A percentile compares a stretch with the other conserved stretches of the same genome.
These are phyloP conservation scores for Suillus americanus DNA, from an alignment of 768 basidiomycete species.

Conservation along the genomic window DNA sequence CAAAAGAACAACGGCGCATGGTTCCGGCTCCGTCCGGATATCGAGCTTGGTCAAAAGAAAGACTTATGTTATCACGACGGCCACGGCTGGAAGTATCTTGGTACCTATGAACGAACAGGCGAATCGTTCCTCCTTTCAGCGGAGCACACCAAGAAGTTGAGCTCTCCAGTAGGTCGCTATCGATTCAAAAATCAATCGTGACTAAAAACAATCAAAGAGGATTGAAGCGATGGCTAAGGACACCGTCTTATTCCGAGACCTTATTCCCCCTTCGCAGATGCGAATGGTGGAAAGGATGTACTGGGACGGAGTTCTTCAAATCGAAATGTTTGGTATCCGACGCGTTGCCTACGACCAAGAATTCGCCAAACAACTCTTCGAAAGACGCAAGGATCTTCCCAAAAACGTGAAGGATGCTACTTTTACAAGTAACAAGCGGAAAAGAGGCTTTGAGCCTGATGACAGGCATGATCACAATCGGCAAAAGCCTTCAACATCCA, in stretches of 20 bases:
- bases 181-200: not conserved
- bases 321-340: slow-evolving; percentile 26
- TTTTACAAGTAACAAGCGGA: not conserved
- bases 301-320: slow-evolving; percentile 25
- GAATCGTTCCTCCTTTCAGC: slow-evolving; percentile 15
- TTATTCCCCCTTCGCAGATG: slow-evolving; percentile 23
- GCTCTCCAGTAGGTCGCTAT: slow-evolving; percentile 9
- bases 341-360: slow-evolving; percentile 18
- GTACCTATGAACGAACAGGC: slow-evolving; percentile 26
- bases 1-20: slow-evolving; percentile 16
- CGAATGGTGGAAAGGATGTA: slow-evolving; percentile 30
- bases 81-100: slow-evolving; percentile 18
- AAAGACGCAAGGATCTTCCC: not conserved
- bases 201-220: slow-evolving; percentile 15
- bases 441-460: not conserved
- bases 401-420: not conserved
- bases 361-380: slow-evolving; percentile 16
- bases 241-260: slow-evolving; percentile 22
- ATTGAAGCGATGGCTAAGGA: slow-evolving; percentile 13
- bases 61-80: slow-evolving; percentile 18
- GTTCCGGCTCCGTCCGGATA: slow-evolving; percentile 12
- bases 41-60: slow-evolving; percentile 16
- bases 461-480: not conserved
- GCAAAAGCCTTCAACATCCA: not conserved
- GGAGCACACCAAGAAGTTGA: slow-evolving; percentile 13